Percentiles rank a stretch among this genome's conserved stretches.
These are phyloP conservation scores for Lactarius hengduanensis DNA, from an alignment of 768 basidiomycete genomes.

Conservation along the genomic window DNA sequence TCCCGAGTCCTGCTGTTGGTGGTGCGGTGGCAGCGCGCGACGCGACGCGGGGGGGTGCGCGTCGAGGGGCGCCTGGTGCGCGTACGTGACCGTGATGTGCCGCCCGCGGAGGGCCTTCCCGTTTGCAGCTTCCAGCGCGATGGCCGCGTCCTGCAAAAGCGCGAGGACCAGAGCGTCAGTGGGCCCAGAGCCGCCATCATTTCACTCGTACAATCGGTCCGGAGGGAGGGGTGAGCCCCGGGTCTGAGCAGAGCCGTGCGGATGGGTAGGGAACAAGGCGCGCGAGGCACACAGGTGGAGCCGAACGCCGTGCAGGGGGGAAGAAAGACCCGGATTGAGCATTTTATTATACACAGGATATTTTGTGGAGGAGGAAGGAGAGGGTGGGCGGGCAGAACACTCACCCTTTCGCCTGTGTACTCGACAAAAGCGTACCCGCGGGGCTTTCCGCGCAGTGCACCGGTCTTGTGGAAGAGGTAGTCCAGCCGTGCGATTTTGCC, in stretches of 20 bases:
- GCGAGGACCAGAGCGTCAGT: slow-evolving; percentile 29
- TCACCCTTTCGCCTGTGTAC: slow-evolving; percentile 74
- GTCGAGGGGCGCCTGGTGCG: slow-evolving; percentile 71
- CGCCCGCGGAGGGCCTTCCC: slow-evolving; percentile 83
- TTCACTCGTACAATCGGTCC: slow-evolving; percentile 5
- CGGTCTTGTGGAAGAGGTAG: slow-evolving; percentile 93
- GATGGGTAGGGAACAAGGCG: neutral
- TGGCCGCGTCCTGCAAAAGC: slow-evolving; percentile 68
- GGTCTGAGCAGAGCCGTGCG: slow-evolving; percentile 27
- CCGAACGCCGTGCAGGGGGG: slow-evolving; percentile 20
- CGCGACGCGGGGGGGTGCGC: neutral
- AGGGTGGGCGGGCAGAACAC: neutral
- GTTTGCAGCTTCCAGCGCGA: slow-evolving; percentile 69
- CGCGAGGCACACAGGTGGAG: slow-evolving; percentile 24
- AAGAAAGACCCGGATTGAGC: slow-evolving; percentile 52
- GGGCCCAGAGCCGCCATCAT: neutral
- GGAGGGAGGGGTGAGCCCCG: slow-evolving; percentile 24
- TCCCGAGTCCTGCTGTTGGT: slow-evolving; percentile 43
- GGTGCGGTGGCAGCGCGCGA: neutral
- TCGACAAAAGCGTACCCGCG: slow-evolving; percentile 95
- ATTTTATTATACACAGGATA: slow-evolving; percentile 18
- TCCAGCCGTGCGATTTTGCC: slow-evolving; percentile 93
- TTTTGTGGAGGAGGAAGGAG: slow-evolving; percentile 27
- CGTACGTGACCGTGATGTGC: slow-evolving; percentile 87
- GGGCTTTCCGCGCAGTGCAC: slow-evolving; percentile 85